Conservation (phyloP, 305 asterid genomes). For the Fraxinus nigra region DNA sequence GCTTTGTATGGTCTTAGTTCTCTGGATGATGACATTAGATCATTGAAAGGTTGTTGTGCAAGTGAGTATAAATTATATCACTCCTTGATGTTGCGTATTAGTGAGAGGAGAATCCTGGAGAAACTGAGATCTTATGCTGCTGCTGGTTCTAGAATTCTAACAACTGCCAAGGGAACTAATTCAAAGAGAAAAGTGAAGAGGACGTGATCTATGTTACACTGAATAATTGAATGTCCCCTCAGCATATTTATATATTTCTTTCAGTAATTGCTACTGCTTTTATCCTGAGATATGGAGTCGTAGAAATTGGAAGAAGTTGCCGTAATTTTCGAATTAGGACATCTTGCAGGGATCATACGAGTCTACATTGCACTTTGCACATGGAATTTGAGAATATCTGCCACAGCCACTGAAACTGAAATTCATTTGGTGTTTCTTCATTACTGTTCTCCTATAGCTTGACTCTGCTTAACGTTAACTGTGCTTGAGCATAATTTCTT, state of each 20-base stretch:
- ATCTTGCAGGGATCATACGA: background rate
- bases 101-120: slow-evolving; percentile 75
- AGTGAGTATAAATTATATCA: slow-evolving; percentile 51
- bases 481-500: too few relatives aligned
- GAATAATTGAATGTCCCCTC: background rate
- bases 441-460: too few relatives aligned
- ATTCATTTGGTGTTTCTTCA: too few relatives aligned
- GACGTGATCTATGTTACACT: background rate
- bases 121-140: slow-evolving; percentile 59
- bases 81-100: slow-evolving; percentile 69
- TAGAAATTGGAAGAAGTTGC: background rate
- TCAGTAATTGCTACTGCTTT: background rate
- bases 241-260: background rate
- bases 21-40: slow-evolving; percentile 54
- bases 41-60: slow-evolving; percentile 31
- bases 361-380: background rate
- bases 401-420: too few relatives aligned
- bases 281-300: background rate
- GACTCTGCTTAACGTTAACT: too few relatives aligned
- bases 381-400: too few relatives aligned
- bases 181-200: slow-evolving; percentile 29
- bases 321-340: too few relatives aligned
- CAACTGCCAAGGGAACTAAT: slow-evolving; percentile 10
- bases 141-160: slow-evolving; percentile 22
- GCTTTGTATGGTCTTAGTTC: slow-evolving; percentile 53